Evolutionary conservation across 1,284 basidiomycete species (phyloP), one percentile per base, ranked within the genome.

Genomic region (Fistulinella cinereoalba): DNA sequence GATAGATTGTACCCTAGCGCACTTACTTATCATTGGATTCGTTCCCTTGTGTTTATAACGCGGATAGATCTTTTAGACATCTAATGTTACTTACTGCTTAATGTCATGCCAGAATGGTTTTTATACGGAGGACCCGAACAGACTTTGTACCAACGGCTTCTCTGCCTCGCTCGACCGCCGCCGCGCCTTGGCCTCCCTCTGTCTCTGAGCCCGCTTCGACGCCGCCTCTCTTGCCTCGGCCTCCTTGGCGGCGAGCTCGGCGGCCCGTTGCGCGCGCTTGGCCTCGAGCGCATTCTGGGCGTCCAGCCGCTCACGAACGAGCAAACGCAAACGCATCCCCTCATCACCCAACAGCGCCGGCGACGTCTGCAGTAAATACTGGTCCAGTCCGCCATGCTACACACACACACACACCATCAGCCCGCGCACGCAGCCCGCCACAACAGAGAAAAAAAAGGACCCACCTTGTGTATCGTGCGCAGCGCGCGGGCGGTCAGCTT

Each of bases 401-500:
- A 32, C 13, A 24, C 6, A 6, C 7, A 12, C 5, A 36, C 6
- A 23, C 2, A 19, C 6, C 32, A 16, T 11, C 16, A 22, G 12
- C 2, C 29, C 9, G 3, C 18, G 33, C 9, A 18, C 28, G 2
- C 28, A 31, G 11, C 6, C 11, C 18, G 9, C 19, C 29, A 16
- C 12, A 27, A 13, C 12, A 15, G 2, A 23, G 8, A 29, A 36
- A 24, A 6, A 27, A 15, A 2, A 25, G 11, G 7, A 60, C 72
- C 11, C 37, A 85, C 86, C 76, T 91, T 92, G 61, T 88, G 82
- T 33, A 93, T 87, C 16, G 85, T 89, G 62, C 77, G 80, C 62
- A 93, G 60, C 5, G 88, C 88, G 25, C 83, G 71, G 21, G 86
- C 80, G 0, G 88, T 86, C 41, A 92, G 68, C 59, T 88, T 88